These are phyloP conservation scores for Helianthus tuberosus DNA, from an alignment of 129 eudicot genomes.

Conservation along the genomic window DNA sequence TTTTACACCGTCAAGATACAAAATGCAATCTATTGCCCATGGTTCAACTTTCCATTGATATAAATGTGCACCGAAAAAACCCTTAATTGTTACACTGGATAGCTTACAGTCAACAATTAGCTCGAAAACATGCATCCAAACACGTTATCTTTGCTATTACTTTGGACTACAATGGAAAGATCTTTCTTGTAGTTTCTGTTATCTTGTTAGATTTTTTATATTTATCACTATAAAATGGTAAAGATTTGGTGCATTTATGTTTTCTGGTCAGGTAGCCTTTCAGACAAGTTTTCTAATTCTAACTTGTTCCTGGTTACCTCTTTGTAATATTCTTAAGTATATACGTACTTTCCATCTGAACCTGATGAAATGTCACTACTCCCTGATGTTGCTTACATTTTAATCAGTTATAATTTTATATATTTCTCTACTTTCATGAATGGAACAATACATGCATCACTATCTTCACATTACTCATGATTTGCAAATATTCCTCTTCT, in stretches of 20 bases:
- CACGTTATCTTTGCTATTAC: background rate
- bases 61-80: too few species aligned
- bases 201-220: background rate
- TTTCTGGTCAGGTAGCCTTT: too few species aligned
- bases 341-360: background rate
- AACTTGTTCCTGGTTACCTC: too few species aligned
- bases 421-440: background rate
- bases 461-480: slow-evolving; percentile 24
- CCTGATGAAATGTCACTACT: background rate
- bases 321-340: background rate
- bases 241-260: background rate
- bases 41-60: too few species aligned
- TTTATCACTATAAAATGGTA: background rate
- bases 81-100: background rate
- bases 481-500: slow-evolving; percentile 8
- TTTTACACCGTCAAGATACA: too few species aligned
- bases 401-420: background rate
- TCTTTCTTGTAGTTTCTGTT: slow-evolving; percentile 6
- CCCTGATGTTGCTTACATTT: background rate
- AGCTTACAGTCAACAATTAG: background rate
- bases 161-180: background rate
- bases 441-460: background rate
- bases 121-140: background rate
- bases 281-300: too few species aligned
- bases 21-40: too few species aligned